These are phyloP conservation scores for Alternaria burnsii DNA, from an alignment of 2,329 filamentous ascomycete genomes.

Conservation along the genomic window DNA sequence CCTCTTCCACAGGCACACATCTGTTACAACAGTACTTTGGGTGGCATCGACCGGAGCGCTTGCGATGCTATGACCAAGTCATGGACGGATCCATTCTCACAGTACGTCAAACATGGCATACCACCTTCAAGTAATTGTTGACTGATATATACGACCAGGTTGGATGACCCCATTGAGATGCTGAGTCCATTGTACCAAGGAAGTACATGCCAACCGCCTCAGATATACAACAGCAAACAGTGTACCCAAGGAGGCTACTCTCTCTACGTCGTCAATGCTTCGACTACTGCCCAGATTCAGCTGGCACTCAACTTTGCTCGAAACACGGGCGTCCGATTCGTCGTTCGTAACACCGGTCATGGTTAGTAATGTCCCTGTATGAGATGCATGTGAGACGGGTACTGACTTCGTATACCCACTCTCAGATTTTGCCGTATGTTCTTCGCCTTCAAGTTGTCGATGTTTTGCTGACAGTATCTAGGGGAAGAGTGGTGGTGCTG, in stretches of 20 bases:
- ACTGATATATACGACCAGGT: constrained; percentile 24
- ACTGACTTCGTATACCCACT: too few relatives aligned
- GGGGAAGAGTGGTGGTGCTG: constrained; percentile 33
- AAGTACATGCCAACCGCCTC: constrained; percentile 35
- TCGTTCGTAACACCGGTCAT: constrained; percentile 45
- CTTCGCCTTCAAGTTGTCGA: not conserved
- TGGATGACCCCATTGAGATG: constrained; percentile 37
- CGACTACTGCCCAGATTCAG: constrained; percentile 34
- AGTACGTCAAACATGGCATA: not conserved
- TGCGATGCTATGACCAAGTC: constrained; percentile 1
- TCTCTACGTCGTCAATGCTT: constrained; percentile 34
- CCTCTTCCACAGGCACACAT: constrained; percentile 2
- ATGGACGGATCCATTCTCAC: constrained; percentile 3
- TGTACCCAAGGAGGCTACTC: constrained; percentile 40
- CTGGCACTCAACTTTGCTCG: constrained; percentile 40
- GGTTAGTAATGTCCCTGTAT: constrained; percentile 1
- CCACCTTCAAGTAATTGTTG: not conserved
- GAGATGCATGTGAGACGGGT: too few relatives aligned
- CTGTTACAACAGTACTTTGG: not conserved
- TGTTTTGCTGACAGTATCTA: not conserved
- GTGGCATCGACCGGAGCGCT: not conserved
- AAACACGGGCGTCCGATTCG: constrained; percentile 34
- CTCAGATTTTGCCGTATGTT: constrained; percentile 24
- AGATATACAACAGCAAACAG: constrained; percentile 30
- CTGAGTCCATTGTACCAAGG: constrained; percentile 39